These are phyloP conservation scores for Rhodosporidiobolus sp. DNA, from an alignment of 768 basidiomycete genomes.

Conservation along the genomic window DNA sequence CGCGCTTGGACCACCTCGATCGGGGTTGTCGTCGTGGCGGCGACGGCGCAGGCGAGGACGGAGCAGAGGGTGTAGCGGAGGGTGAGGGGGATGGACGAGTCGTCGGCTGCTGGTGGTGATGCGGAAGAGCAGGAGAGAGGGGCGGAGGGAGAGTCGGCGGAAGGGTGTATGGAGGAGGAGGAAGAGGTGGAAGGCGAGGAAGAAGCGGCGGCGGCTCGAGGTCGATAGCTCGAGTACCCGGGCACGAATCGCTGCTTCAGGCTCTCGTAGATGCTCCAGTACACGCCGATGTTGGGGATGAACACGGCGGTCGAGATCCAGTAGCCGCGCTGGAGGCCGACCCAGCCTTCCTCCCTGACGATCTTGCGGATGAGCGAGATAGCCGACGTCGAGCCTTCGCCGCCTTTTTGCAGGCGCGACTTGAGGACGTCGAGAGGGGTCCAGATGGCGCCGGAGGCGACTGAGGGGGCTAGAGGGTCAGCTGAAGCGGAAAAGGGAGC, in stretches of 20 bases:
- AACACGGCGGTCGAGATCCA: conserved; percentile 29
- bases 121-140: not conserved
- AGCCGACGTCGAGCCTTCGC: conserved; percentile 39
- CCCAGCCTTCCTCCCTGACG: conserved; percentile 36
- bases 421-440: conserved; percentile 40
- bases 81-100: conserved; percentile 23
- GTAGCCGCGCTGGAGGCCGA: conserved; percentile 41
- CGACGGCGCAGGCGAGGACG: conserved; percentile 32
- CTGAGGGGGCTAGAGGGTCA: conserved; percentile 11
- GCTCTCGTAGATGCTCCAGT: conserved; percentile 40
- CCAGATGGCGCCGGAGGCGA: conserved; percentile 41
- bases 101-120: not conserved
- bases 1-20: conserved; percentile 42
- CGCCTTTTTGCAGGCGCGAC: conserved; percentile 39
- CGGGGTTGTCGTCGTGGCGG: conserved; percentile 33
- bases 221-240: conserved; percentile 21
- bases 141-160: conserved; percentile 6
- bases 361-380: conserved; percentile 36
- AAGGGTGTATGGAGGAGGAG: not conserved
- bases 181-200: not conserved
- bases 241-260: conserved; percentile 42
- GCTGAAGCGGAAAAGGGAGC: not conserved
- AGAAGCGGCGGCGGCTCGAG: conserved; percentile 10
- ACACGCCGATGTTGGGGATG: conserved; percentile 29
- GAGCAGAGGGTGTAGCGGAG: conserved; percentile 40